Conservation (phyloP, 768 basidiomycete genomes). For the Serendipita vermifera region DNA sequence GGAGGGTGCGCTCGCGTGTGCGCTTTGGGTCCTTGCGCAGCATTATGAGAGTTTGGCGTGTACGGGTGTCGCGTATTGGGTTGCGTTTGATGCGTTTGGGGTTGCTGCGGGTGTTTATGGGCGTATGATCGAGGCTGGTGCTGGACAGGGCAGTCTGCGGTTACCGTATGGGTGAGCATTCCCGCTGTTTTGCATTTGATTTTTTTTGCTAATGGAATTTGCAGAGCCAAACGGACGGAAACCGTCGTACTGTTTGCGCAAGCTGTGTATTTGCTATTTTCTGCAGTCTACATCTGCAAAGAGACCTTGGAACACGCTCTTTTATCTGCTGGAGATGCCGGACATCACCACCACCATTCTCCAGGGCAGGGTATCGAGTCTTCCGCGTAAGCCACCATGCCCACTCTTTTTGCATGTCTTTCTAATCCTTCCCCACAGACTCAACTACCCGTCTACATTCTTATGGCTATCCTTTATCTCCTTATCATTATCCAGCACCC, state of each 20-base stretch:
- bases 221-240: slow-evolving; percentile 51
- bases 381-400: slow-evolving; percentile 18
- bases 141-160: slow-evolving; percentile 17
- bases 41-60: slow-evolving; percentile 72
- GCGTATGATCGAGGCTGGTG: slow-evolving; percentile 10
- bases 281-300: slow-evolving; percentile 91
- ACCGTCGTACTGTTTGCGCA: slow-evolving; percentile 76
- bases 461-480: slow-evolving; percentile 15
- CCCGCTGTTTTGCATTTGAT: not conserved
- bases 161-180: slow-evolving; percentile 50
- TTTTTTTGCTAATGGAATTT: not conserved
- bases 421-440: slow-evolving; percentile 4
- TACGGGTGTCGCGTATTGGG: slow-evolving; percentile 91
- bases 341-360: slow-evolving; percentile 46
- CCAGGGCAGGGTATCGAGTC: slow-evolving; percentile 13
- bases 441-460: slow-evolving; percentile 14
- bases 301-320: slow-evolving; percentile 91
- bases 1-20: slow-evolving; percentile 17
- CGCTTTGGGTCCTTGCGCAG: slow-evolving; percentile 81
- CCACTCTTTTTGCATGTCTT: too few relatives aligned
- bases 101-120: slow-evolving; percentile 37
- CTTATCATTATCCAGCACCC: slow-evolving; percentile 20
- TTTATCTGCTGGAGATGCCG: slow-evolving; percentile 43
- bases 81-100: slow-evolving; percentile 88
- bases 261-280: slow-evolving; percentile 85